Conservation (phyloP, 2,329 filamentous ascomycete species). For the Sporothrix brunneoviolacea region DNA sequence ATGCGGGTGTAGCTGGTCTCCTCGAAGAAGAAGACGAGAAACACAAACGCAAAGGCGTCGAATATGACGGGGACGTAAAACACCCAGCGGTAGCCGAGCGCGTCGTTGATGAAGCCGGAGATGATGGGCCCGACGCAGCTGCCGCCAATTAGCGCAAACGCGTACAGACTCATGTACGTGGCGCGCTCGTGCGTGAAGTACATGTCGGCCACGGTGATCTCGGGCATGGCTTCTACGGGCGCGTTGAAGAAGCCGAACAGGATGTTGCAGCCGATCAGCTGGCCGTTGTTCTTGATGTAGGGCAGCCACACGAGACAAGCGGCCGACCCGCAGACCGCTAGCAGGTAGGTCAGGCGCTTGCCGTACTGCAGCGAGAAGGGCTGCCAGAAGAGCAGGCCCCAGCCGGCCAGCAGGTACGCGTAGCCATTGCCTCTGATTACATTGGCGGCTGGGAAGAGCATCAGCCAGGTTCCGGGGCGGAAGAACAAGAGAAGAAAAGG, state of each 20-base stretch:
- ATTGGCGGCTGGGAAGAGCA: neutral
- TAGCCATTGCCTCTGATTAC: neutral
- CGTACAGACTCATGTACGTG: slow-evolving; percentile 37
- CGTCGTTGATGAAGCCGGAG: slow-evolving; percentile 32
- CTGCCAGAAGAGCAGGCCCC: neutral
- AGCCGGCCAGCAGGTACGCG: neutral
- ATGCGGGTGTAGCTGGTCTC: neutral
- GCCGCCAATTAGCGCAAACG: slow-evolving; percentile 35
- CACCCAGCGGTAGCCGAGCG: neutral
- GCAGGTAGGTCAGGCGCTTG: no score
- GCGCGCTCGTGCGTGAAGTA: slow-evolving; percentile 25
- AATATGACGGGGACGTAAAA: neutral
- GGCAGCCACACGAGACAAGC: slow-evolving; percentile 33
- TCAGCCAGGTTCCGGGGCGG: no score
- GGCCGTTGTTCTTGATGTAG: slow-evolving; percentile 31
- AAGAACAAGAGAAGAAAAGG: no score
- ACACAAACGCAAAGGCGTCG: neutral
- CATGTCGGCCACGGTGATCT: slow-evolving; percentile 27
- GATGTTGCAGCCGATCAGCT: slow-evolving; percentile 41
- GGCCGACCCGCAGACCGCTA: no score
- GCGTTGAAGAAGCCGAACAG: slow-evolving; percentile 38
- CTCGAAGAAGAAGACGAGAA: neutral
- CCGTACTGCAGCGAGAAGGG: neutral
- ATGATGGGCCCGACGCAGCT: slow-evolving; percentile 42
- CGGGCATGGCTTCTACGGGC: slow-evolving; percentile 40